Base-by-base conservation (phyloP, 257 asterid genomes). In the Solanum chmielewskii region DNA sequence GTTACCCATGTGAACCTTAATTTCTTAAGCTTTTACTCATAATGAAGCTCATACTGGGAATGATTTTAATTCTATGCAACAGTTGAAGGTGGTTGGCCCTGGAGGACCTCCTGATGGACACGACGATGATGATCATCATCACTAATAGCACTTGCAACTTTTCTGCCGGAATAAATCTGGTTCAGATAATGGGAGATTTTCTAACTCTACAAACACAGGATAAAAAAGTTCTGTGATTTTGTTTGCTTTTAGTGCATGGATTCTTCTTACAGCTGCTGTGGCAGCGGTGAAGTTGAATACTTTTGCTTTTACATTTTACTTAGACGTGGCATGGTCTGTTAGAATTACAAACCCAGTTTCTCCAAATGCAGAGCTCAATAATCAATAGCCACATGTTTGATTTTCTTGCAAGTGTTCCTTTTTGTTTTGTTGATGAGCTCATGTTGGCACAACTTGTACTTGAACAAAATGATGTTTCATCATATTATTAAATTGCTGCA, bases 41-140 rank as follows among this genome's bases (percentile, higher is more conserved):
- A 29, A 47, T 86, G 49, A 59, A 86, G 71, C 39, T 86, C 71
- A 86, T 70, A 16, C 59, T 31, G 25, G 59, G 9, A 75, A 41
- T 52, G 14, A 83, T 45, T 37, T 42, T 70, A 75, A 69, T 83
- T 71, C 39, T 87, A 60, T 82, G 83, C 96, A 20, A 56, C 64
- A 96, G 98, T 90, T 94, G 93, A 98, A 96, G 83, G 98, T 96
- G 74, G 95, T 96, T 83, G 98, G 98, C 80, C 92, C 95, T 2
- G 98, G 98, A 16, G 98, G 98, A 87, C 94, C 98, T 82, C 96
- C 98, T 11, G 98, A 94, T 37, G 97, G 94, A 81, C 94, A 94
- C 83, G 94, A 89, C 60, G 95, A 91, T 42, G 93, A 92, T 14
- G 92, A 91, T 39, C 88, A 91, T 15, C 94, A 93, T 89, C 96